Conservation (phyloP, 2,329 filamentous ascomycete genomes). For the Xylariaceae sp. region DNA sequence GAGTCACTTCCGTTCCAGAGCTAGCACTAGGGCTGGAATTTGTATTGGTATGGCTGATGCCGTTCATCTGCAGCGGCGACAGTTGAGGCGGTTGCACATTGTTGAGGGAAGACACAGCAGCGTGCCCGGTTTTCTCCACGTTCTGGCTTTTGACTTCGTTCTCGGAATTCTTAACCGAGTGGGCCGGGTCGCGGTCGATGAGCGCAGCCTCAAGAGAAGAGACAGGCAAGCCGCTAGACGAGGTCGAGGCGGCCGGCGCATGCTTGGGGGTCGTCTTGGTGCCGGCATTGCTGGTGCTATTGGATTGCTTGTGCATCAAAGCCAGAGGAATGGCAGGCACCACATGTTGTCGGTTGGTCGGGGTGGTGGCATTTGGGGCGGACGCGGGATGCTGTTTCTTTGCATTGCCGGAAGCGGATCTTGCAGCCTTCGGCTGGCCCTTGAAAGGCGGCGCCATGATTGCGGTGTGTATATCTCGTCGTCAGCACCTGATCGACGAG, state of each 20-base stretch:
- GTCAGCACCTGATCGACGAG: constrained; percentile 6
- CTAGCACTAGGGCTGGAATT: constrained; percentile 8
- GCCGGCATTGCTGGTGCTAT: constrained; percentile 18
- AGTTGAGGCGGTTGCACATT: constrained; percentile 9
- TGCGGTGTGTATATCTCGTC: constrained; percentile 15
- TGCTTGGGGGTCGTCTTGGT: constrained; percentile 28
- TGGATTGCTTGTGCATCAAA: constrained; percentile 38
- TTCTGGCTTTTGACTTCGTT: constrained; percentile 34
- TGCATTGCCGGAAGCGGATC: constrained; percentile 34
- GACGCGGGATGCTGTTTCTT: constrained; percentile 33
- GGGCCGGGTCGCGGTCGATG: constrained; percentile 32
- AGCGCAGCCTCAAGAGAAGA: constrained; percentile 44
- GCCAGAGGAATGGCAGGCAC: constrained; percentile 43
- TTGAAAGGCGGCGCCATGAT: constrained; percentile 41
- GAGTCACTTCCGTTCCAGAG: constrained; percentile 21
- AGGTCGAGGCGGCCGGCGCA: constrained; percentile 18
- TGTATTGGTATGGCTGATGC: constrained; percentile 13
- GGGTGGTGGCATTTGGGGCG: constrained; percentile 17
- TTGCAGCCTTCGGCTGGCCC: constrained; percentile 37
- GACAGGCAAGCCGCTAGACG: constrained; percentile 35
- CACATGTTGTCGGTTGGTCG: constrained; percentile 36
- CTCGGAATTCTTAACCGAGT: constrained; percentile 31
- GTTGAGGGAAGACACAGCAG: constrained; percentile 19
- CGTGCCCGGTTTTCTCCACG: constrained; percentile 38
- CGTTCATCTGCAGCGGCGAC: constrained; percentile 19